Evolutionary conservation across 768 basidiomycete genomes (phyloP), one percentile per base, ranked within the genome.

Genomic region (Cyclocybe cylindracea): DNA sequence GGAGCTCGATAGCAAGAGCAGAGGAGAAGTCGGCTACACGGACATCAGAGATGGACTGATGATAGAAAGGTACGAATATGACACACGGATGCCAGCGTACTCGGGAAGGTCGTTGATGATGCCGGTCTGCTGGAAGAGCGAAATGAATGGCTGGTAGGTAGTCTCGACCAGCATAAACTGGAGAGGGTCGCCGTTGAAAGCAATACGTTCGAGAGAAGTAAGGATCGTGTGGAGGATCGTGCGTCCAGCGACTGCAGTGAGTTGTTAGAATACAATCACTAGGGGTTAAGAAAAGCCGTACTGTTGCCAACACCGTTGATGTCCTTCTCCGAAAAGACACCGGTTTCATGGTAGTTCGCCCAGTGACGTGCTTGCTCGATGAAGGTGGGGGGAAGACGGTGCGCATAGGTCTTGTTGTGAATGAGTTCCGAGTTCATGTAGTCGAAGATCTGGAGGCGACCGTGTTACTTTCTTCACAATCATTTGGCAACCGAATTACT

Each of bases 141-240:
- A 92, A 62, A 94, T 85, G 81, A 95, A 91, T 10, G 92, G 86
- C 68, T 94, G 92, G 77, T 94, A 94, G 56, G 89, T 89, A 11
- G 86, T 85, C 71, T 89, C 83, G 59, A 91, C 76, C 58, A 92
- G 66, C 69, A 87, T 76, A 71, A 94, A 79, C 61, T 89, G 86
- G 46, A 94, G 82, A 40, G 89, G 86, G 71, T 91, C 86, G 55
- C 79, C 83, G 61, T 86, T 84, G 76, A 85, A 89, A 40, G 87
- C 82, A 66, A 95, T 86, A 61, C 84, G 85, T 63, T 88, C 82
- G 49, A 94, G 80, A 8, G 89, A 83, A 47, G 61, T 70, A 45
- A 93, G 72, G 68, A 95, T 76, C 24, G 86, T 83, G 66, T 85
- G 80, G 35, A 94, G 72, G 54, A 91, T 72, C 36, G 91, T 89